phyloP scores from a whole-genome alignment of 495 filamentous ascomycete species.

The Penicillium crystallinum region DNA sequence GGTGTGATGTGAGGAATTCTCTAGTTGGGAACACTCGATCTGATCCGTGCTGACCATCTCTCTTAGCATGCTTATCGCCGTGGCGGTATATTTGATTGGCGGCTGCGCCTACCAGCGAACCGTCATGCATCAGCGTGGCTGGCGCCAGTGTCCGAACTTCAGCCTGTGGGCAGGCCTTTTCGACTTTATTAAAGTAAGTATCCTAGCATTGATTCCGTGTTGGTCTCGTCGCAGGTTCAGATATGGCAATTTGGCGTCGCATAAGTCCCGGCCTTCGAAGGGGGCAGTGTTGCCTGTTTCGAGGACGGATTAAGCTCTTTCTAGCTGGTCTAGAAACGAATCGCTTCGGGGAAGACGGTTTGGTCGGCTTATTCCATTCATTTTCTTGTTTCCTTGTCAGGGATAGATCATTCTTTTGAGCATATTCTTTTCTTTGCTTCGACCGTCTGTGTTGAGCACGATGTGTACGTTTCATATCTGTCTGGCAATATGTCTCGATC shows the following conservation, averaged over 20 bases:
- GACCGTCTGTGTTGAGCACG: slow-evolving; percentile 12
- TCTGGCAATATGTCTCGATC: slow-evolving; percentile 5
- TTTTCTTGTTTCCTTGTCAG: background rate
- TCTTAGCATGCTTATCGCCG: slow-evolving; percentile 58
- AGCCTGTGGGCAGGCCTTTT: slow-evolving; percentile 85
- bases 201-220: slow-evolving; percentile 31
- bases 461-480: slow-evolving; percentile 12
- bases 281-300: slow-evolving; percentile 28
- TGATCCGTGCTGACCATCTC: slow-evolving; percentile 10
- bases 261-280: slow-evolving; percentile 19
- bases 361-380: background rate
- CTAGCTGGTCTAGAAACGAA: slow-evolving; percentile 26
- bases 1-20: slow-evolving; percentile 68
- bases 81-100: slow-evolving; percentile 83
- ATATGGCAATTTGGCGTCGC: slow-evolving; percentile 17
- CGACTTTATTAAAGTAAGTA: slow-evolving; percentile 74
- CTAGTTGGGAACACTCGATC: background rate
- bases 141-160: slow-evolving; percentile 94
- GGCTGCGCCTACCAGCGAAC: slow-evolving; percentile 94
- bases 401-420: background rate
- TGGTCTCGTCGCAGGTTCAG: slow-evolving; percentile 19
- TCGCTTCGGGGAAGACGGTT: slow-evolving; percentile 4
- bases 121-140: slow-evolving; percentile 91
- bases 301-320: slow-evolving; percentile 33
- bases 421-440: background rate